A percentile compares a stretch with the other conserved stretches of the same genome.
Conservation (phyloP, 306 rosid genomes). For the Morella rubra region DNA sequence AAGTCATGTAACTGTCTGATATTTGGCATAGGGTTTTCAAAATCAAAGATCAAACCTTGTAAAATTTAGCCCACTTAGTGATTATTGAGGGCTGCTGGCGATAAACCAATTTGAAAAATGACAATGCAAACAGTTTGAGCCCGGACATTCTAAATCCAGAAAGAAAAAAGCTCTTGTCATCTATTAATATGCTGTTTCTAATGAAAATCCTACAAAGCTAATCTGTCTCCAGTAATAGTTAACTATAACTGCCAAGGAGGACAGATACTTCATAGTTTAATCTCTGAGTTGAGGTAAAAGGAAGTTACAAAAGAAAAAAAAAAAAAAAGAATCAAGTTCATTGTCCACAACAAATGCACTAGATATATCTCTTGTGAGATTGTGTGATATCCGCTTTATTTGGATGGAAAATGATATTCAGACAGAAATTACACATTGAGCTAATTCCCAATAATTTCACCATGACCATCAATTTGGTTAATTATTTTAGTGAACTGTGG, state of each 20-base stretch:
- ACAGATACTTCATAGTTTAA: background rate
- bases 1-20: background rate
- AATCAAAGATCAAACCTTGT: background rate
- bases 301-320: background rate
- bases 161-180: background rate
- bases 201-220: background rate
- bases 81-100: background rate
- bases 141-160: background rate
- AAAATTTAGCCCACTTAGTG: constrained; percentile 3
- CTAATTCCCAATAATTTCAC: background rate
- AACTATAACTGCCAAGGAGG: background rate
- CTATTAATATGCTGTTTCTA: background rate
- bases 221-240: background rate
- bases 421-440: background rate
- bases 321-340: background rate
- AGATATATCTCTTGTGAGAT: background rate
- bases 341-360: background rate
- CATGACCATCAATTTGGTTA: background rate
- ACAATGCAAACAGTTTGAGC: background rate
- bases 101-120: background rate
- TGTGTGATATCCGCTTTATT: background rate
- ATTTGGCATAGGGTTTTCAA: background rate
- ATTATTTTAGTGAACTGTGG: background rate
- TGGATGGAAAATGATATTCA: background rate
- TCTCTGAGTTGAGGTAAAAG: background rate